These are phyloP conservation scores for Cadophora sp. DNA, from an alignment of 2,329 filamentous ascomycete genomes.

Conservation along the genomic window DNA sequence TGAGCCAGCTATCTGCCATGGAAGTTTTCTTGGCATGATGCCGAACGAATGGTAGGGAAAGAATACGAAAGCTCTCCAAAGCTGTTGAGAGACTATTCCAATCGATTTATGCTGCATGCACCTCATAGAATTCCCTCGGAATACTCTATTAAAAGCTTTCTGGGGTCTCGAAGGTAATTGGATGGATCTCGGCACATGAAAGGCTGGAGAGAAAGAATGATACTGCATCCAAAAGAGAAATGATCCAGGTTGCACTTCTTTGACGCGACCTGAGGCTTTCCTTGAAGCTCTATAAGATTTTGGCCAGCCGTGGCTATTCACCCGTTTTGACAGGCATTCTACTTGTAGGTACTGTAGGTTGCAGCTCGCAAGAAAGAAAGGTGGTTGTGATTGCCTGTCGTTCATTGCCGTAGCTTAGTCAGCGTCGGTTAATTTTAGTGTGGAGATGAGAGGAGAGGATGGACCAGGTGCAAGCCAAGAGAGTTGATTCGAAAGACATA, in stretches of 20 bases:
- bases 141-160: background rate
- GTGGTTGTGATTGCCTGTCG: background rate
- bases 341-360: too few relatives aligned
- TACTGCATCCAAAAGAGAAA: background rate
- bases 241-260: too few relatives aligned
- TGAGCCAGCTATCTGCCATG: constrained; percentile 35
- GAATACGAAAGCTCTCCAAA: background rate
- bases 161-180: background rate
- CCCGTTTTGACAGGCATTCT: too few relatives aligned
- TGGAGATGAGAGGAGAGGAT: too few relatives aligned
- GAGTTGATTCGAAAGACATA: constrained; percentile 9
- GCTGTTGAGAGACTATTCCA: too few relatives aligned
- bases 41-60: background rate
- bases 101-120: background rate
- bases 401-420: background rate
- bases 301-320: too few relatives aligned
- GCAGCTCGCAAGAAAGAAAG: too few relatives aligned
- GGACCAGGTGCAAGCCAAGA: background rate
- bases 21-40: constrained; percentile 41
- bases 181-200: background rate
- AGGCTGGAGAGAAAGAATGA: too few relatives aligned
- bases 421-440: background rate
- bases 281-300: too few relatives aligned
- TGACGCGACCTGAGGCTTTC: too few relatives aligned
- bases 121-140: background rate